Percentiles rank a stretch among this genome's conserved stretches.
phyloP scores from a whole-genome alignment of 2,329 filamentous ascomycete genomes.

The Diaporthe ilicicola region DNA sequence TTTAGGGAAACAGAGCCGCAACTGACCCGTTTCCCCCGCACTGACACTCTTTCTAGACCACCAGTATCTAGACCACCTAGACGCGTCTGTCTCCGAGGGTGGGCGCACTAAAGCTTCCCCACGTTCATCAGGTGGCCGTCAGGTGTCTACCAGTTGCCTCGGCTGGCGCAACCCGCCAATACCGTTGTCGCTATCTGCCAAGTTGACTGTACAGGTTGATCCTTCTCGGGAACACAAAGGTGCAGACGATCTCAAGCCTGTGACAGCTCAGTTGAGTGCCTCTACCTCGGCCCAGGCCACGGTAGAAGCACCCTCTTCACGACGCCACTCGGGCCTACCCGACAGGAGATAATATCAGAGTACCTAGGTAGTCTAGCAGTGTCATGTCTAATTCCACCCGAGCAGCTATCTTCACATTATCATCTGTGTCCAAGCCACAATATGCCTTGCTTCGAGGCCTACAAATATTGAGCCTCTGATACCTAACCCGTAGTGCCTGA shows the following conservation, averaged over 20 bases:
- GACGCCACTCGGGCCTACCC: neutral
- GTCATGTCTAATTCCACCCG: no score
- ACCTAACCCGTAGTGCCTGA: neutral
- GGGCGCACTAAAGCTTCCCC: neutral
- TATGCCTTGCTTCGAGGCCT: neutral
- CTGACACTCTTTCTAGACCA: neutral
- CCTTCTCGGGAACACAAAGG: neutral
- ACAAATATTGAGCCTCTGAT: neutral
- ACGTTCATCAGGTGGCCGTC: constrained; percentile 9
- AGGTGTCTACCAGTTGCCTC: constrained; percentile 3
- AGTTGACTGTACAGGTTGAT: neutral
- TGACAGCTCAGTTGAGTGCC: neutral
- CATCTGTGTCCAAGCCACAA: neutral
- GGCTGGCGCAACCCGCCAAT: neutral
- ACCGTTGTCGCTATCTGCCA: neutral
- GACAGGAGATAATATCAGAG: no score
- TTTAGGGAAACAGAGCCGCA: neutral
- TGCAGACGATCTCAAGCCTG: neutral
- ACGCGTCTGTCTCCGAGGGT: neutral
- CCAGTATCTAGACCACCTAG: neutral
- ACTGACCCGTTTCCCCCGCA: constrained; percentile 2
- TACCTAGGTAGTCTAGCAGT: no score
- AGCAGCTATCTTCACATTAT: neutral
- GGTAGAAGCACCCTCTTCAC: neutral
- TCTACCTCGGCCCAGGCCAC: neutral